Conservation (phyloP, 306 rosid genomes). For the Ormosia semicastrata region DNA sequence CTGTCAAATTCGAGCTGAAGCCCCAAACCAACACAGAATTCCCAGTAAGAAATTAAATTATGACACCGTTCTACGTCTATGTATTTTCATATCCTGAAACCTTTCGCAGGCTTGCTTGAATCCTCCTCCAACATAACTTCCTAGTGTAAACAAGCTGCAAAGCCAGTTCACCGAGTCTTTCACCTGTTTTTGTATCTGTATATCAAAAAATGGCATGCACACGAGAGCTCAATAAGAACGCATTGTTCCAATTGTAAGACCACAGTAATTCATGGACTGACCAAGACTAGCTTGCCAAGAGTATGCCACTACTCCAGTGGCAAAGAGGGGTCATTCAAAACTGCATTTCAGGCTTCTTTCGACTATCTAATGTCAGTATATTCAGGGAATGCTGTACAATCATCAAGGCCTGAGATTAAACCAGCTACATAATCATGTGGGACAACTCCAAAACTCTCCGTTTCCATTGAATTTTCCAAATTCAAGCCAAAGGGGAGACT, state of each 20-base stretch:
- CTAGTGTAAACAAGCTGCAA: conserved; percentile 10
- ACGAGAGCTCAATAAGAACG: conserved; percentile 11
- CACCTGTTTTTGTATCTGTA: conserved; percentile 6
- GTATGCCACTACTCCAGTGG: conserved; percentile 21
- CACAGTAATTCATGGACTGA: conserved; percentile 23
- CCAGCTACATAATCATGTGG: conserved; percentile 51
- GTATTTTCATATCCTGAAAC: conserved; percentile 16
- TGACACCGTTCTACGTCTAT: conserved; percentile 24
- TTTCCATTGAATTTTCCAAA: conserved; percentile 37
- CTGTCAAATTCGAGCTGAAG: conserved; percentile 38
- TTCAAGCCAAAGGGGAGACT: conserved; percentile 29
- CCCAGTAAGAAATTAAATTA: conserved; percentile 24
- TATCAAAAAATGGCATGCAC: conserved; percentile 26
- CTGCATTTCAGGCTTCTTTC: conserved; percentile 30
- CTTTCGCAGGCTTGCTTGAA: conserved; percentile 26
- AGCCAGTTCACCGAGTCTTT: not conserved
- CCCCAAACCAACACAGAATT: conserved; percentile 40
- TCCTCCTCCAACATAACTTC: conserved; percentile 21
- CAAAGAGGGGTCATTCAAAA: conserved; percentile 17
- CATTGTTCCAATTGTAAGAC: conserved; percentile 15
- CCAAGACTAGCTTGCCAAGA: conserved; percentile 21
- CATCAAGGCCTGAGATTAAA: conserved; percentile 64
- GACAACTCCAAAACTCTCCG: conserved; percentile 38
- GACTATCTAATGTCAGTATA: conserved; percentile 58
- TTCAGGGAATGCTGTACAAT: conserved; percentile 49